These are phyloP conservation scores for Parsonsia alboflavescens DNA, from an alignment of 257 asterid genomes.

Conservation along the genomic window DNA sequence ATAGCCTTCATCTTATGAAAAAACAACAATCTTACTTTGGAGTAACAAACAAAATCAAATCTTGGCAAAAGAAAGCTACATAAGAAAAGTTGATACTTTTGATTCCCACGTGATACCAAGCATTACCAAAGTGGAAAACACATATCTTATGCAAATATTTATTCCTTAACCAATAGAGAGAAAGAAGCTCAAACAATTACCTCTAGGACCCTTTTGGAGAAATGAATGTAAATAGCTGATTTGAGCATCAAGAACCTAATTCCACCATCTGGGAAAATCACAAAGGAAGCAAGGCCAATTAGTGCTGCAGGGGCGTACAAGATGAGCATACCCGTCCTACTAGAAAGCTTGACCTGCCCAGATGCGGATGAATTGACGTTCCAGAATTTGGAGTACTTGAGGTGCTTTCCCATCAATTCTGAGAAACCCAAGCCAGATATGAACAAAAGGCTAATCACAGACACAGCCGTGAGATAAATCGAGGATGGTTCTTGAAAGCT, in stretches of 20 bases:
- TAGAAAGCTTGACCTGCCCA: conserved; percentile 19
- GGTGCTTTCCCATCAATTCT: conserved; percentile 42
- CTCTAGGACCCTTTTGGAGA: conserved; percentile 72
- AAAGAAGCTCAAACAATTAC: conserved; percentile 21
- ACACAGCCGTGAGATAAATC: conserved; percentile 30
- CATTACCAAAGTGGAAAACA: background rate
- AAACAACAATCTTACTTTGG: background rate
- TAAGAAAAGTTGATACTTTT: background rate
- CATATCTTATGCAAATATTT: background rate
- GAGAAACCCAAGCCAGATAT: conserved; percentile 37
- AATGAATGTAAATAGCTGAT: conserved; percentile 54
- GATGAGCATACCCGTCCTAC: conserved; percentile 46
- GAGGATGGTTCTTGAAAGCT: conserved; percentile 32
- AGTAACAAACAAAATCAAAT: background rate
- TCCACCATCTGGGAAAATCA: conserved; percentile 40
- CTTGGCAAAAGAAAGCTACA: background rate
- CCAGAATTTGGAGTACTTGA: conserved; percentile 55
- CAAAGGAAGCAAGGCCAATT: conserved; percentile 38
- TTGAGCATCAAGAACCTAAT: conserved; percentile 58
- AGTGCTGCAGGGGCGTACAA: conserved; percentile 45
- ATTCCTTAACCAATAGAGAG: background rate
- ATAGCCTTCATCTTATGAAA: background rate
- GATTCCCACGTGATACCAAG: background rate
- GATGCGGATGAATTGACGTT: conserved; percentile 9
- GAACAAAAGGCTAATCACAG: conserved; percentile 30